Evolutionary conservation across 345 rosid species (phyloP).

Genomic region (Theobroma cacao): DNA sequence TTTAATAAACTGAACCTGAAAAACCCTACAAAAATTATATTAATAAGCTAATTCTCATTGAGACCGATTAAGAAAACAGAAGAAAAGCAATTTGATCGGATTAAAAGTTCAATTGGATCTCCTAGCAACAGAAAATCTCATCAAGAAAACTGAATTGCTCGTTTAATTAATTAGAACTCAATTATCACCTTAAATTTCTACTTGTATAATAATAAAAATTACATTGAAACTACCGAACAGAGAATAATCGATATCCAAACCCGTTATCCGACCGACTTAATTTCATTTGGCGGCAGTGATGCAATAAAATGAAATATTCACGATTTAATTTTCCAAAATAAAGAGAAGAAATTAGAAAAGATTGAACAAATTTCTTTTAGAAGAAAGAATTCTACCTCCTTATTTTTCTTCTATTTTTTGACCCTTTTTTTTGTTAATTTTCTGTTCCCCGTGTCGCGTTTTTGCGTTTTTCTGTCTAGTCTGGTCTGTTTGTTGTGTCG

Average conservation of each 20-base stretch:
- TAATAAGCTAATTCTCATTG: background rate
- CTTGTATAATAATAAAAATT: background rate
- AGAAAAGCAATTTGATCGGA: background rate
- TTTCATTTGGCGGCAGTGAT: constrained; percentile 4
- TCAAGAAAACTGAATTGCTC: background rate
- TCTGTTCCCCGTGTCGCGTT: background rate
- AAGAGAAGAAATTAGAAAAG: background rate
- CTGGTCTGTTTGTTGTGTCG: background rate
- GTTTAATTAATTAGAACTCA: background rate
- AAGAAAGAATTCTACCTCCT: constrained; percentile 11
- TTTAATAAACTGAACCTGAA: background rate
- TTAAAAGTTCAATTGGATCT: constrained; percentile 2
- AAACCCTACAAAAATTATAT: constrained; percentile 2
- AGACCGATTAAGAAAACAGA: background rate
- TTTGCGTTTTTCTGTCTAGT: background rate
- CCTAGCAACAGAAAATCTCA: background rate
- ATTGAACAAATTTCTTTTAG: background rate
- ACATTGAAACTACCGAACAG: background rate
- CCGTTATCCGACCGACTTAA: background rate
- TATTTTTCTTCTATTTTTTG: background rate
- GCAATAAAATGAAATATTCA: background rate
- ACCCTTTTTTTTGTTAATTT: background rate
- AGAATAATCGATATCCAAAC: background rate
- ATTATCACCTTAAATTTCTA: background rate
- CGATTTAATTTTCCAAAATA: background rate